Conservation (phyloP, 2,329 filamentous ascomycete genomes). For the Penicillium sp. region DNA sequence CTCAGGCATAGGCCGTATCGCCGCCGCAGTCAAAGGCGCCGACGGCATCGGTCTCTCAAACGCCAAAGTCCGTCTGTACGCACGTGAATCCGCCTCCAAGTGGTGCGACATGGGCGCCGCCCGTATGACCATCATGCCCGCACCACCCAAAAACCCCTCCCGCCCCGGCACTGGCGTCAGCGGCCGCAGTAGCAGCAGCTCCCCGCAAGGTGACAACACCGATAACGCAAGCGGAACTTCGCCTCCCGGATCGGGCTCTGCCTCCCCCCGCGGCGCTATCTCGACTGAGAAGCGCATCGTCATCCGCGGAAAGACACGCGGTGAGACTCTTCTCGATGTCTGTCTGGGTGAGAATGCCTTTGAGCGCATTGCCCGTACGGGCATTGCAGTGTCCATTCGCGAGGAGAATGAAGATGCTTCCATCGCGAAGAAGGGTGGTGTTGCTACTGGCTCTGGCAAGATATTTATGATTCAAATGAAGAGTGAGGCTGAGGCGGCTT, state of each 20-base stretch:
- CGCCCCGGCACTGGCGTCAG: slow-evolving; percentile 49
- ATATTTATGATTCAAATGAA: slow-evolving; percentile 67
- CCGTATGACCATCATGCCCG: slow-evolving; percentile 73
- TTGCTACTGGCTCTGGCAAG: slow-evolving; percentile 57
- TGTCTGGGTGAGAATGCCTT: slow-evolving; percentile 83
- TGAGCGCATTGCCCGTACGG: slow-evolving; percentile 76
- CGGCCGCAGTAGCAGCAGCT: slow-evolving; percentile 43
- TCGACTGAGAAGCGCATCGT: slow-evolving; percentile 82
- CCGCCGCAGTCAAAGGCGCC: slow-evolving; percentile 50
- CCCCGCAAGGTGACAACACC: slow-evolving; percentile 21
- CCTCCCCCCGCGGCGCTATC: slow-evolving; percentile 51
- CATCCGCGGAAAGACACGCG: slow-evolving; percentile 68
- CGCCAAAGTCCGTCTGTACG: slow-evolving; percentile 82
- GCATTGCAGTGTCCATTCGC: slow-evolving; percentile 87
- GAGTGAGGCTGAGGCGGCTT: slow-evolving; percentile 54
- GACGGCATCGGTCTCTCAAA: slow-evolving; percentile 67
- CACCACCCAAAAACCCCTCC: slow-evolving; percentile 38
- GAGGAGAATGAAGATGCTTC: slow-evolving; percentile 69
- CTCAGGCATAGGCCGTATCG: slow-evolving; percentile 56
- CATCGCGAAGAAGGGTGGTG: slow-evolving; percentile 56
- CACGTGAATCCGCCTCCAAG: slow-evolving; percentile 70
- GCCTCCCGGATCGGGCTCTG: slow-evolving; percentile 31
- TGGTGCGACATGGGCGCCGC: slow-evolving; percentile 93
- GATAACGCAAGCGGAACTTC: slow-evolving; percentile 20
- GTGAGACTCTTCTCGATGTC: slow-evolving; percentile 73